These are phyloP conservation scores for Plasmodium blacklocki DNA, from an alignment of 169 alveolate species.

Conservation along the genomic window DNA sequence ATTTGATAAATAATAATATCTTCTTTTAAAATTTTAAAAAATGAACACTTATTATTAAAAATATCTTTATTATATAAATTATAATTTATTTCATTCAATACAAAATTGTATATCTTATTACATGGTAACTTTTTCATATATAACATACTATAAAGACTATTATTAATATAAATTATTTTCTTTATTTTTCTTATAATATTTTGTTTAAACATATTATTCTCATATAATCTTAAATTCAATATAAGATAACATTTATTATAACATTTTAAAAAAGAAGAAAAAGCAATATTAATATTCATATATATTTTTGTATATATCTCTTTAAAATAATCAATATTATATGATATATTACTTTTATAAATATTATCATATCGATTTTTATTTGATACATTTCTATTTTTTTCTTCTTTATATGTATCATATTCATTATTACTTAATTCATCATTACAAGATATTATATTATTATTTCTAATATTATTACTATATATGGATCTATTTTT, in stretches of 20 bases:
- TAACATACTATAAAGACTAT: conserved; percentile 51
- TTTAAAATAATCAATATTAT: conserved; percentile 11
- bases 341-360: no score
- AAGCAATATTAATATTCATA: conserved; percentile 31
- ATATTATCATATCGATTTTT: background rate
- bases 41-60: conserved; percentile 31
- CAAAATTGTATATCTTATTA: conserved; percentile 27
- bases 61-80: conserved; percentile 40
- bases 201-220: conserved; percentile 16
- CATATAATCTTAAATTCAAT: conserved; percentile 23
- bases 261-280: conserved; percentile 68
- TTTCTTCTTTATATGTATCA: background rate
- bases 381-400: background rate
- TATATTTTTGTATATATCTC: conserved; percentile 27
- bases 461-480: no score
- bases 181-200: conserved; percentile 15
- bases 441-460: no score
- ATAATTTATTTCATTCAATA: conserved; percentile 40
- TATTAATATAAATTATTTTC: conserved; percentile 10
- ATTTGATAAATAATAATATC: conserved; percentile 22
- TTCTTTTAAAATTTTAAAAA: conserved; percentile 51
- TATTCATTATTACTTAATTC: background rate
- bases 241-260: conserved; percentile 41
- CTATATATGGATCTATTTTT: no score
- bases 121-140: conserved; percentile 62